phyloP scores from a whole-genome alignment of 352 stramenopile species.

The Globisporangium spiculum region DNA sequence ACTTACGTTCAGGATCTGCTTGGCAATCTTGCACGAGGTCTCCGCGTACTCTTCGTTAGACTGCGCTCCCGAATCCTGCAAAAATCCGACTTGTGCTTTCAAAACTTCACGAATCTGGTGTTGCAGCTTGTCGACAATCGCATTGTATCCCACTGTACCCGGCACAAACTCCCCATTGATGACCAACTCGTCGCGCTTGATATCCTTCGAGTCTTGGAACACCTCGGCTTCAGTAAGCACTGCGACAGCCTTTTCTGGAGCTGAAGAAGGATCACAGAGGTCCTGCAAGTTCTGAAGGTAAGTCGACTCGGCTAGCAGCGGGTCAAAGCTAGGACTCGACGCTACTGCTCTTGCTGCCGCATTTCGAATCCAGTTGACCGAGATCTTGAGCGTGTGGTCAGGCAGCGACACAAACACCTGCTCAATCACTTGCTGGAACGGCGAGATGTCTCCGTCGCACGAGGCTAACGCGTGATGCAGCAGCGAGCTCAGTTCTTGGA shows the following conservation, averaged over 20 bases:
- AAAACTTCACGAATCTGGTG: slow-evolving; percentile 40
- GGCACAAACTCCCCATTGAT: slow-evolving; percentile 53
- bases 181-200: slow-evolving; percentile 68
- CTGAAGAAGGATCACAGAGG: slow-evolving; percentile 6
- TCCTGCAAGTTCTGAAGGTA: slow-evolving; percentile 44
- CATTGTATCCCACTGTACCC: slow-evolving; percentile 58
- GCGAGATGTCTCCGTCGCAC: slow-evolving; percentile 30
- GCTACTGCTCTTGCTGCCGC: background rate
- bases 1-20: slow-evolving; percentile 39
- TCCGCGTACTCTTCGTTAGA: background rate
- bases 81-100: slow-evolving; percentile 21
- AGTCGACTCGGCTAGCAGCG: slow-evolving; percentile 7
- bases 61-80: slow-evolving; percentile 23
- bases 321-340: background rate
- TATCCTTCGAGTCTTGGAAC: slow-evolving; percentile 82
- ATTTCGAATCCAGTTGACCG: slow-evolving; percentile 41
- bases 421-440: slow-evolving; percentile 61
- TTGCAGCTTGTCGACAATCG: slow-evolving; percentile 47
- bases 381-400: slow-evolving; percentile 33
- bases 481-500: slow-evolving; percentile 33
- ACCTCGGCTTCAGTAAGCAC: slow-evolving; percentile 47
- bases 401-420: slow-evolving; percentile 43
- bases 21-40: slow-evolving; percentile 21
- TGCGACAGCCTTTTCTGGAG: slow-evolving; percentile 13
- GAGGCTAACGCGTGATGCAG: slow-evolving; percentile 37